phyloP scores from a whole-genome alignment of 2,329 filamentous ascomycete species.

The Ceratocystis albifundus region DNA sequence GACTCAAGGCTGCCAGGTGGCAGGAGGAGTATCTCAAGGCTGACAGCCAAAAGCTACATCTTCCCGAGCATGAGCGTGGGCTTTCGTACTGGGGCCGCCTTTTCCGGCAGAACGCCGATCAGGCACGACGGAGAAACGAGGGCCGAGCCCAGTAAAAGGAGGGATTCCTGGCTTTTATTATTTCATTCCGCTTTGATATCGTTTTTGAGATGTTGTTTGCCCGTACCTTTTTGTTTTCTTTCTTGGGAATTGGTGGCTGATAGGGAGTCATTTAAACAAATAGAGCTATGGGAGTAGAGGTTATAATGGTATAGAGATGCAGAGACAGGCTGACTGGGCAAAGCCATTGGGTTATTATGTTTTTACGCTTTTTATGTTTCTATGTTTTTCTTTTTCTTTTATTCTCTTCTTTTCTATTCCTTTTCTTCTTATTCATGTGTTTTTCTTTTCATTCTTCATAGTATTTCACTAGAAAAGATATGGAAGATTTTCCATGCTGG shows the following conservation, averaged over 20 bases:
- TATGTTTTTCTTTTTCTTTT: background rate
- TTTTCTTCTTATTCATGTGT: background rate
- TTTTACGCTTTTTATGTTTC: background rate
- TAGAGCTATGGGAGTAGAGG: constrained; percentile 3
- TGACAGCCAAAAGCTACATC: constrained; percentile 1
- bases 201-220: background rate
- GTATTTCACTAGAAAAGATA: constrained; percentile 6
- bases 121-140: constrained; percentile 15
- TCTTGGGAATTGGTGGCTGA: background rate
- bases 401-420: background rate
- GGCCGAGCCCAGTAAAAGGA: background rate
- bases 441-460: constrained; percentile 2
- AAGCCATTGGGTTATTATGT: background rate
- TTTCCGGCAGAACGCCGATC: constrained; percentile 20
- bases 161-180: background rate
- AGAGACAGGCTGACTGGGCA: background rate
- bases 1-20: background rate
- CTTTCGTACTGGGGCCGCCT: constrained; percentile 23
- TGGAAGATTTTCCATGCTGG: background rate
- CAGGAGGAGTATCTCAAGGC: constrained; percentile 18
- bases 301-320: background rate
- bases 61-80: constrained; percentile 21
- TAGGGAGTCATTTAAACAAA: background rate
- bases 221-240: background rate
- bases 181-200: background rate